phyloP scores from a whole-genome alignment of 306 rosid genomes.

The Sphenostylis stenocarpa region DNA sequence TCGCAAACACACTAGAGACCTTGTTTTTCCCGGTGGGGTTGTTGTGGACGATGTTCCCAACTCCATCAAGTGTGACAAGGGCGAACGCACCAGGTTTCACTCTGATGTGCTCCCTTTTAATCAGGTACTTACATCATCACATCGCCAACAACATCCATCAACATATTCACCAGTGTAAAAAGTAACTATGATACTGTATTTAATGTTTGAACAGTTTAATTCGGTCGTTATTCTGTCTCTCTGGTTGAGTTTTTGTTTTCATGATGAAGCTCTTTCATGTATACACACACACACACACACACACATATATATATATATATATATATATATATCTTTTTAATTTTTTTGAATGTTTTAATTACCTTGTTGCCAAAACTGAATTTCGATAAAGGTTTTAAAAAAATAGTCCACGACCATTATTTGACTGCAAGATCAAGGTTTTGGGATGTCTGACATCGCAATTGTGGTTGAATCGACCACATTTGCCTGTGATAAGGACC shows the following conservation, averaged over 20 bases:
- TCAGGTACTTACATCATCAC: conserved; percentile 40
- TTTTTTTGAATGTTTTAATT: neutral
- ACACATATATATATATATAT: too few relatives aligned
- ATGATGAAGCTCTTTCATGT: neutral
- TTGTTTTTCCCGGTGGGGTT: conserved; percentile 65
- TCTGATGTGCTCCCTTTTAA: conserved; percentile 73
- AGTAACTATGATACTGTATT: neutral
- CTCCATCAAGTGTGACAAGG: conserved; percentile 82
- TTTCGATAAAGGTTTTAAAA: neutral
- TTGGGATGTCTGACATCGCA: neutral
- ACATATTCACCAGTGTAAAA: neutral
- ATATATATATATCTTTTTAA: too few relatives aligned
- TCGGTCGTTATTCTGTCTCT: neutral
- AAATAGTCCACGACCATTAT: neutral
- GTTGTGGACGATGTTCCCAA: conserved; percentile 53
- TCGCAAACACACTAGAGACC: conserved; percentile 42
- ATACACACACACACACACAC: too few relatives aligned
- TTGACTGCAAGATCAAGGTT: neutral
- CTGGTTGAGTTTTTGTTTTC: neutral
- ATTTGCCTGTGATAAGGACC: neutral
- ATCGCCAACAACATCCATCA: neutral
- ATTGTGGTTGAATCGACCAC: neutral
- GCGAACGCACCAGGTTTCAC: conserved; percentile 77
- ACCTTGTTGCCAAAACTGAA: neutral
- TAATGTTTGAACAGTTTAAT: neutral